A percentile compares a stretch with the other conserved stretches of the same genome.
These are phyloP conservation scores for Barnettozyma hawaiiensis DNA, from an alignment of 1,139 yeast species.

Conservation along the genomic window DNA sequence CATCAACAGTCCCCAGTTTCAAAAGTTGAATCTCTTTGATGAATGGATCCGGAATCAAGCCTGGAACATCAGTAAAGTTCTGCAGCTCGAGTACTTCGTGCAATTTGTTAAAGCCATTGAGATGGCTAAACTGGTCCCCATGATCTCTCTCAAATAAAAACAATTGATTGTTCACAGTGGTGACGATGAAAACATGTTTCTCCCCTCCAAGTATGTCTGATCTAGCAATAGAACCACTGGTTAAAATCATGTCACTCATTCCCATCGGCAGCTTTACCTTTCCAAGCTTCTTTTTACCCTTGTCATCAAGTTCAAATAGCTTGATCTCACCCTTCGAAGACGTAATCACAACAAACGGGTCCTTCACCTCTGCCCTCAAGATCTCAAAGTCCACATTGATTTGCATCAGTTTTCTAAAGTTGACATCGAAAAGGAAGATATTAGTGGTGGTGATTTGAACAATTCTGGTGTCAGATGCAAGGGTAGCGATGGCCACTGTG, in stretches of 20 bases:
- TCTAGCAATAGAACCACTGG: conserved; percentile 58
- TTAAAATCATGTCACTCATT: conserved; percentile 55
- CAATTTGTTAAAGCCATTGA: conserved; percentile 53
- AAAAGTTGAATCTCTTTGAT: conserved; percentile 66
- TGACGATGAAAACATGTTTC: conserved; percentile 55
- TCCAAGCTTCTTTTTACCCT: conserved; percentile 29
- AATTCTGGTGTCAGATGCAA: conserved; percentile 47
- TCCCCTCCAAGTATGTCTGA: conserved; percentile 36
- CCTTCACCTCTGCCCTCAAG: conserved; percentile 49
- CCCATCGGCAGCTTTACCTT: conserved; percentile 42
- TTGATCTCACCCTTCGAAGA: conserved; percentile 57
- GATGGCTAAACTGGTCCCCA: conserved; percentile 59
- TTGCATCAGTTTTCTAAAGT: conserved; percentile 43
- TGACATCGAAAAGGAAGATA: conserved; percentile 58
- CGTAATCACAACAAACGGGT: conserved; percentile 52
- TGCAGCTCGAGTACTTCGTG: conserved; percentile 48
- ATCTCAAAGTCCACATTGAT: conserved; percentile 44
- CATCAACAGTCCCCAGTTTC: conserved; percentile 55
- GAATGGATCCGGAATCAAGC: conserved; percentile 64
- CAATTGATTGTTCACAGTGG: conserved; percentile 71
- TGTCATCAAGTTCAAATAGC: conserved; percentile 34
- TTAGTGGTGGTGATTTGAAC: conserved; percentile 71
- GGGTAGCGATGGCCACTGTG: conserved; percentile 63
- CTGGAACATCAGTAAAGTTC: conserved; percentile 48
- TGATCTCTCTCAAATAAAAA: conserved; percentile 61